Base-by-base conservation (phyloP, 2,329 filamentous ascomycete genomes). In the Macroventuria anomochaeta region DNA sequence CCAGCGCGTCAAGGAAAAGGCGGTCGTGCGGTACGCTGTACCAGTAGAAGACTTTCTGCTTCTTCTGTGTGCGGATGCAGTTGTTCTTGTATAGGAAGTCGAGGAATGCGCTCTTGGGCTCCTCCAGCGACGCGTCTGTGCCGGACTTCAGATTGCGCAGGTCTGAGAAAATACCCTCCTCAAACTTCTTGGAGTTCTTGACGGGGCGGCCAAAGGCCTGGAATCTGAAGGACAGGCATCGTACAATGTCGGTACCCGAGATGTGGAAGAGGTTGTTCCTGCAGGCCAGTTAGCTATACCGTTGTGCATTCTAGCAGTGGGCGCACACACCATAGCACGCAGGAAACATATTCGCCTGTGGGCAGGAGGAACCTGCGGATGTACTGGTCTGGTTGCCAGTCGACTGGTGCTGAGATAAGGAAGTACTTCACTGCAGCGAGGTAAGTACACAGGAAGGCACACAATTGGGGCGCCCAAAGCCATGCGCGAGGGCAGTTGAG, bases 71-170 rank as follows among this genome's bases (percentile, higher is more conserved):
- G 67, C 95, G 88, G 68, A 99, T 99, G 84, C 95, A 99, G 82
- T 99, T 99, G 85, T 99, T 99, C 85, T 99, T 99, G 86, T 99
- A 99, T 37, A 99, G 83, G 76, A 97, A 99, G 78, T 99, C 95
- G 58, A 99, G 85, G 79, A 99, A 99, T 1, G 90, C 88, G 79
- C 93, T 97, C 84, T 99, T 99, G 50, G 95, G 95, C 81, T 99
- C 95, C 79, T 99, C 95, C 56, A 99, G 86, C 34, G 95, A 97
- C 41, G 95, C 95, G 81, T 99, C 95, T 68, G 93, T 97, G 62
- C 95, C 95, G 20, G 95, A 96, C 80, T 99, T 99, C 65, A 99
- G 85, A 76, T 99, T 99, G 77, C 95, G 90, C 75, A 99, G 81
- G 75, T 99, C 95, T 36, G 95, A 99, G 79, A 99, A 99, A 78